These are phyloP conservation scores for Podospora bellae-mahoneyi DNA, from an alignment of 495 filamentous ascomycete genomes.

Conservation along the genomic window DNA sequence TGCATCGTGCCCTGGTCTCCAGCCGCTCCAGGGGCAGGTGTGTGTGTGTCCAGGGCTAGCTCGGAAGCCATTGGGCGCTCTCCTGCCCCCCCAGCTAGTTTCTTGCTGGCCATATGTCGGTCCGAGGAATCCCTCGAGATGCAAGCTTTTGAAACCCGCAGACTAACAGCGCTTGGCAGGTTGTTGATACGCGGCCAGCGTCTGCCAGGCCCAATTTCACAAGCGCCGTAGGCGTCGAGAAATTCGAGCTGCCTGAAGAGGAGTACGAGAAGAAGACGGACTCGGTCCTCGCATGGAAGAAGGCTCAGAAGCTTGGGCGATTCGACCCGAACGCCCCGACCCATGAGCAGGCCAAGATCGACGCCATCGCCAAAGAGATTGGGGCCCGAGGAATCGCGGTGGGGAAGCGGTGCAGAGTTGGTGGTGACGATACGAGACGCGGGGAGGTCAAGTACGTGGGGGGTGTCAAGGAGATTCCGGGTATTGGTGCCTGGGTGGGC, in stretches of 20 bases:
- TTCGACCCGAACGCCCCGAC: constrained; percentile 83
- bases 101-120: constrained; percentile 2
- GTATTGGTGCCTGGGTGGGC: constrained; percentile 75
- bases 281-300: constrained; percentile 92
- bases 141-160: constrained; percentile 12
- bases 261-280: constrained; percentile 81
- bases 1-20: not conserved
- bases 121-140: not conserved
- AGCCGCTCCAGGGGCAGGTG: not conserved
- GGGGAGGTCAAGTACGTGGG: constrained; percentile 85
- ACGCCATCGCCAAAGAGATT: constrained; percentile 63
- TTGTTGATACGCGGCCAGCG: constrained; percentile 73
- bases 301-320: constrained; percentile 82
- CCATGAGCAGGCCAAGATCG: constrained; percentile 65
- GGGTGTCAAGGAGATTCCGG: constrained; percentile 75
- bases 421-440: constrained; percentile 64
- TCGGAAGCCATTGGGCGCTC: constrained; percentile 6
- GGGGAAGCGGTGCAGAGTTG: constrained; percentile 62
- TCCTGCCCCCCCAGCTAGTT: not conserved
- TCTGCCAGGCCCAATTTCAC: constrained; percentile 69
- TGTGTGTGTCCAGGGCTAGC: not conserved
- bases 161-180: constrained; percentile 48
- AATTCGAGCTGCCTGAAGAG: constrained; percentile 76
- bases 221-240: constrained; percentile 74
- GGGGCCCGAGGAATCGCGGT: constrained; percentile 61